phyloP scores from a whole-genome alignment of 176 grass and related monocot species.

The Rhynchospora tenuis region DNA sequence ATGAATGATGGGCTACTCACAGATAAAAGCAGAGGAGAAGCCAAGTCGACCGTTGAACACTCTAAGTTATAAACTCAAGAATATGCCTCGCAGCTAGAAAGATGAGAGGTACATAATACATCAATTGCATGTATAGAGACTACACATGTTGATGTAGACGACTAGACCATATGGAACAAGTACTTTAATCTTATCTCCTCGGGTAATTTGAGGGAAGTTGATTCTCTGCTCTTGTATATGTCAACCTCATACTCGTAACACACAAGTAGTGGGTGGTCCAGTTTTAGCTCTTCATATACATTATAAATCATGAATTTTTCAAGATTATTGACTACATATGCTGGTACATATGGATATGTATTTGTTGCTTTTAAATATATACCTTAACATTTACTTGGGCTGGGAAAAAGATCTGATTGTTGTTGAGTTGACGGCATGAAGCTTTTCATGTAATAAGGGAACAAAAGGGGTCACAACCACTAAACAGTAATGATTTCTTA shows the following conservation, averaged over 20 bases:
- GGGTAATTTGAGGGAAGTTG: not conserved
- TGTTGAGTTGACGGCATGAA: not conserved
- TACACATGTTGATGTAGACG: conserved; percentile 4
- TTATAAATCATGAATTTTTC: not conserved
- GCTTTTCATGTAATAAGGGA: not conserved
- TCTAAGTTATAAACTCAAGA: conserved; percentile 1
- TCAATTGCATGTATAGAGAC: conserved; percentile 1
- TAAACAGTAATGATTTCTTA: not conserved
- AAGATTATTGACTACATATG: not conserved
- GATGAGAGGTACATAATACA: not conserved
- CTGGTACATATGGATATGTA: not conserved
- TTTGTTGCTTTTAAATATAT: not conserved
- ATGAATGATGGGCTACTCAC: not conserved
- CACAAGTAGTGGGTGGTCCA: conserved; percentile 18
- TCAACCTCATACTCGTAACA: not conserved
- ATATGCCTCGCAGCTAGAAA: not conserved
- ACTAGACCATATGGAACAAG: not conserved
- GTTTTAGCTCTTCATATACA: conserved; percentile 17
- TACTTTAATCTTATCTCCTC: not conserved
- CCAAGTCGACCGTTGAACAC: conserved; percentile 2
- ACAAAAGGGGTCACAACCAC: not conserved
- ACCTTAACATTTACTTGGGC: not conserved
- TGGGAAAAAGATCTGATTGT: not conserved
- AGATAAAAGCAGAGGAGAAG: not conserved
- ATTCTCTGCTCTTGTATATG: conserved; percentile 21